A percentile compares a stretch with the other conserved stretches of the same genome.
These are phyloP conservation scores for Hydnomerulius pinastri DNA, from an alignment of 768 basidiomycete genomes.

Conservation along the genomic window DNA sequence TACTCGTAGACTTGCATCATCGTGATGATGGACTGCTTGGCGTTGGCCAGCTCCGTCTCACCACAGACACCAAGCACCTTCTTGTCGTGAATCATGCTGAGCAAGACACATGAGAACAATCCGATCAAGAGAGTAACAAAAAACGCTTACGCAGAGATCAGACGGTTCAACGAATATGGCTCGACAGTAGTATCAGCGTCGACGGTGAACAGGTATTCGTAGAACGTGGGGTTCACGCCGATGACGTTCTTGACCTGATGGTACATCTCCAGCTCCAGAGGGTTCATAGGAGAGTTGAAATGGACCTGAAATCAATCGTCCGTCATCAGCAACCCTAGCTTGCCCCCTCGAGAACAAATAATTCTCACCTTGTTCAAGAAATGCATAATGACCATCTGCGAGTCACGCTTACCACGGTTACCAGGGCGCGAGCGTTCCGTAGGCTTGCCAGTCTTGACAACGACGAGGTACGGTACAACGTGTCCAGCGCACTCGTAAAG, in stretches of 20 bases:
- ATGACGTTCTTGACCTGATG: constrained; percentile 99
- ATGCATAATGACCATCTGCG: constrained; percentile 94
- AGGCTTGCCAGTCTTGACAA: constrained; percentile 95
- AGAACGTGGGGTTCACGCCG: constrained; percentile 98
- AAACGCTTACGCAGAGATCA: constrained; percentile 85
- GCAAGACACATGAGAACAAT: background rate
- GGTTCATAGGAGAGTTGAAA: constrained; percentile 95
- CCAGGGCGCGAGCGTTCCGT: constrained; percentile 91
- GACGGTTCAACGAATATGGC: constrained; percentile 81
- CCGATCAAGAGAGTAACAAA: background rate
- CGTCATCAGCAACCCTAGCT: background rate
- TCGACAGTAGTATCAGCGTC: constrained; percentile 96
- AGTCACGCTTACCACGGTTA: constrained; percentile 98
- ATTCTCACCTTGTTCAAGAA: constrained; percentile 95
- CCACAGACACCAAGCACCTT: constrained; percentile 93
- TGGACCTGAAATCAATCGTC: constrained; percentile 68
- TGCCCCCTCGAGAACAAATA: background rate
- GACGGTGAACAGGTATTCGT: constrained; percentile 92
- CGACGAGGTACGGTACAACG: constrained; percentile 91
- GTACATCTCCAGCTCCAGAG: constrained; percentile 96
- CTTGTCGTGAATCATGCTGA: constrained; percentile 95
- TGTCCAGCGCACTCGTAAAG: constrained; percentile 93
- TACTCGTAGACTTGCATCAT: constrained; percentile 99
- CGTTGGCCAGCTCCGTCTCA: constrained; percentile 90
- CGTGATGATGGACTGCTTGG: constrained; percentile 92